A percentile compares a stretch with the other conserved stretches of the same genome.
These are phyloP conservation scores for Globisporangium emineosum DNA, from an alignment of 352 stramenopile species.

Conservation along the genomic window DNA sequence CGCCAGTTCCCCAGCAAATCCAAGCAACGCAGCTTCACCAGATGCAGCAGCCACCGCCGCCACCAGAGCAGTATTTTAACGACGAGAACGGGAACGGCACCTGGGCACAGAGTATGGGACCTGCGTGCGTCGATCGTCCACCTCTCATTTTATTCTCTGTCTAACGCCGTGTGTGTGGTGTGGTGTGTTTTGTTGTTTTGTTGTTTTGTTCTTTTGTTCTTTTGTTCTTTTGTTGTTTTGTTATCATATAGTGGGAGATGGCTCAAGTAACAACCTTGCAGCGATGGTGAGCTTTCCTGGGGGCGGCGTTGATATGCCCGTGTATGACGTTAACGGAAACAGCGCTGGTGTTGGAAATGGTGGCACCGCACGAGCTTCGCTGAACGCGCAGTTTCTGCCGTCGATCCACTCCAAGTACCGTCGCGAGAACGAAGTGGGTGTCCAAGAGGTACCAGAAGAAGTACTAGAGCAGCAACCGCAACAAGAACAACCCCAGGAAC, in stretches of 20 bases:
- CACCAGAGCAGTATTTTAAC: constrained; percentile 4
- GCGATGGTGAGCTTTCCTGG: constrained; percentile 1
- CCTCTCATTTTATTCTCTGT: background rate
- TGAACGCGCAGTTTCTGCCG: constrained; percentile 14
- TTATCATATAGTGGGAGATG: background rate
- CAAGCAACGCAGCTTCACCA: background rate
- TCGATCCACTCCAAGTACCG: constrained; percentile 8
- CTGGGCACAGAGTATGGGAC: background rate
- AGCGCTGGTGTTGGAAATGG: background rate
- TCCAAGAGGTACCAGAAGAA: constrained; percentile 29
- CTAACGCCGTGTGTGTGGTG: background rate
- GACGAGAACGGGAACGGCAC: background rate
- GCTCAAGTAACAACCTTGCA: background rate
- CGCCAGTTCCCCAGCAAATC: constrained; percentile 2
- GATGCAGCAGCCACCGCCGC: constrained; percentile 8
- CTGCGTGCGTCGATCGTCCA: background rate
- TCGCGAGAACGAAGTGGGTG: constrained; percentile 7
- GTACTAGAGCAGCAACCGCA: constrained; percentile 28
- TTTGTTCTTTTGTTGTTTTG: too few species aligned
- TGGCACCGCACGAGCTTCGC: background rate
- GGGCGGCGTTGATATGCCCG: background rate
- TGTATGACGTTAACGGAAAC: constrained; percentile 1
- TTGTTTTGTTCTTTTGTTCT: too few species aligned
- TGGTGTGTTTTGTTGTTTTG: background rate
- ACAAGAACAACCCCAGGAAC: constrained; percentile 24